phyloP scores from a whole-genome alignment of 129 eudicot species.

The Oenanthe sinensis region DNA sequence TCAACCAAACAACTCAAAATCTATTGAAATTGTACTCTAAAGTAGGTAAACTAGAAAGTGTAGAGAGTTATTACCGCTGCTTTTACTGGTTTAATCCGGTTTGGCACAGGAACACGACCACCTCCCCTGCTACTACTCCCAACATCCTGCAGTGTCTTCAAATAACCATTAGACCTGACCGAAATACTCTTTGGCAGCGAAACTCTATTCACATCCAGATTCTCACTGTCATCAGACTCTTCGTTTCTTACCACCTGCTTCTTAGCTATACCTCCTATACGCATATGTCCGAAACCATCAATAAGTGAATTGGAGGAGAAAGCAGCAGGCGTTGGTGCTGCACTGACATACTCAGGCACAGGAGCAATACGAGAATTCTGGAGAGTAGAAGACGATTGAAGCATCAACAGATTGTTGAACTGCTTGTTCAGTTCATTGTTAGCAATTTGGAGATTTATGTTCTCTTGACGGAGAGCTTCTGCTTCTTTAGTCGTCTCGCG shows the following conservation, averaged over 20 bases:
- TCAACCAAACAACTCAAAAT: neutral
- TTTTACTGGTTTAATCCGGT: conserved; percentile 35
- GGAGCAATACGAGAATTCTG: conserved; percentile 9
- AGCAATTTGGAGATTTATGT: conserved; percentile 56
- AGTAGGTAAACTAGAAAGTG: neutral
- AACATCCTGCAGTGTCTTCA: conserved; percentile 44
- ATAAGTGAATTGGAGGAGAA: conserved; percentile 3
- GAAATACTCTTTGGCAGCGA: conserved; percentile 82
- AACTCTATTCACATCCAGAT: conserved; percentile 41
- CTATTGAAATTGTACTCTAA: neutral
- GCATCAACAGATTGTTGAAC: conserved; percentile 25
- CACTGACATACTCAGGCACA: conserved; percentile 9
- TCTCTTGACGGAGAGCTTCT: conserved; percentile 79
- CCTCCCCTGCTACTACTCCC: conserved; percentile 20
- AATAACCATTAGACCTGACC: conserved; percentile 64
- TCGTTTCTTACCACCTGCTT: neutral
- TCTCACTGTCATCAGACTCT: conserved; percentile 37
- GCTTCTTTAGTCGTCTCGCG: conserved; percentile 45
- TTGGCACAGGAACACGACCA: conserved; percentile 25
- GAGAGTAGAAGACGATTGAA: conserved; percentile 25
- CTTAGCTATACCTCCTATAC: conserved; percentile 7
- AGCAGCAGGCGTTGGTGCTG: conserved; percentile 9
- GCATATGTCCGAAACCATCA: conserved; percentile 32
- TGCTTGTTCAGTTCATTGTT: conserved; percentile 52
- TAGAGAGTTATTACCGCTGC: conserved; percentile 27